Base-by-base conservation (phyloP, 305 asterid genomes). In the Rubia peregrina region DNA sequence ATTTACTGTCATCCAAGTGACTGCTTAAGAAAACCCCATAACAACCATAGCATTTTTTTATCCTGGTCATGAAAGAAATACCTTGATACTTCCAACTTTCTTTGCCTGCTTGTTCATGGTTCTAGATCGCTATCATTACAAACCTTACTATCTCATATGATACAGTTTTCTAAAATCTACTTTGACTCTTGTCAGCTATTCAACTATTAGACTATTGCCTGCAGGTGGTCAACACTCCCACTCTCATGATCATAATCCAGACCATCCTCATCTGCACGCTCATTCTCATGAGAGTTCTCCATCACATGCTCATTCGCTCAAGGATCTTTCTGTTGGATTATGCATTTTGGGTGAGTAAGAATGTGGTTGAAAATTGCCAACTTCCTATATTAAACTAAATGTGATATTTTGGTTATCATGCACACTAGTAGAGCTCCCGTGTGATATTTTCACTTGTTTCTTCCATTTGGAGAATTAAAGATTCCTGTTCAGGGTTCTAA, bases 141-240 rank as follows among this genome's bases (percentile, higher is more conserved):
- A 48, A 13, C 5, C 16, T 48, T 48, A 48, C n/a, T 0, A 14
- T 14, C n/a, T 33, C 38, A 2, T 33, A 0, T 33, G 38, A 1
- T 33, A 33, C 38, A 2, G 38, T 33, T 33, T 33, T 33, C 5
- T 2, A 33, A 33, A 33, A 33, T 2, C 43, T 10, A 57, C 38
- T n/a, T 8, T 46, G 64, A 55, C 38, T 56, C 33, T 12, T 17
- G 68, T 4, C 60, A 36, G 71, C 43, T 56, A 10, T 63, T 30
- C 5, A 19, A 46, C 53, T 48, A 21, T 1, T 62, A 9, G 6
- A 2, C 56, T 36, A 24, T 36, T 51, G 49, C 38, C 69, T 80
- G 81, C 85, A 94, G 99, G 97, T 75, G 96, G 96, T 22, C 90
- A 78, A 71, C 92, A 86, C 79, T 79, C 96, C 74, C 96, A 94